Base-by-base conservation (phyloP, 768 basidiomycete genomes). In the Termitomyces sp. region DNA sequence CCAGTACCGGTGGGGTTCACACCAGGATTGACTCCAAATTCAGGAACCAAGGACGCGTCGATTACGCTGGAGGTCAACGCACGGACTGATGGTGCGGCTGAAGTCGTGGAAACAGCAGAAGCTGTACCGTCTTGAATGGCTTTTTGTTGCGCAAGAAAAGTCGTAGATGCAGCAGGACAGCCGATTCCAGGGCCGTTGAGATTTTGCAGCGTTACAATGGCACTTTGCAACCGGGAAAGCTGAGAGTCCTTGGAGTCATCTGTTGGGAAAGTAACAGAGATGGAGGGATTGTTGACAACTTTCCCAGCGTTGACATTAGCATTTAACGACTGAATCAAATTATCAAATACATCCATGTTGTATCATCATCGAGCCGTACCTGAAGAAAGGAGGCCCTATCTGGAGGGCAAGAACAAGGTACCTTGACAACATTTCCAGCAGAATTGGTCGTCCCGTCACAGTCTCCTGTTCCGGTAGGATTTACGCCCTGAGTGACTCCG, bases 201-300 rank as follows among this genome's bases (percentile, higher is more conserved):
- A 69, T 91, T 91, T 73, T 91, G 89, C n/a, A 91, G 73, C 6
- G 89, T 86, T 39, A 88, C 79, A 12, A 84, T 66, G 6, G 83
- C 78, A 30, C 87, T 78, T 49, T 82, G 73, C 59, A 91, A 74
- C 34, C 89, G 83, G 0, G 83, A 75, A 47, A 80, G 69, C 66
- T 83, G 76, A 49, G 83, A 81, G 8, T 68, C 70, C 57, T 74
- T 77, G 6, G 81, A 83, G 62, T 76, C 73, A 63, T 84, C 86
- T 1, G 80, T 80, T 2, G 88, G 89, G 78, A 88, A 92, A 15
- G 79, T 76, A 2, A 89, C 72, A 16, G 68, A 55, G 54, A 89
- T 75, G 1, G 73, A 67, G 11, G 88, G 84, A 69, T 90, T 89
- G 71, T 89, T 85, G 39, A 85, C 78, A 3, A 79, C 87, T 44